phyloP scores from a whole-genome alignment of 176 grass and related monocot species.

The Bonia amplexicaulis region DNA sequence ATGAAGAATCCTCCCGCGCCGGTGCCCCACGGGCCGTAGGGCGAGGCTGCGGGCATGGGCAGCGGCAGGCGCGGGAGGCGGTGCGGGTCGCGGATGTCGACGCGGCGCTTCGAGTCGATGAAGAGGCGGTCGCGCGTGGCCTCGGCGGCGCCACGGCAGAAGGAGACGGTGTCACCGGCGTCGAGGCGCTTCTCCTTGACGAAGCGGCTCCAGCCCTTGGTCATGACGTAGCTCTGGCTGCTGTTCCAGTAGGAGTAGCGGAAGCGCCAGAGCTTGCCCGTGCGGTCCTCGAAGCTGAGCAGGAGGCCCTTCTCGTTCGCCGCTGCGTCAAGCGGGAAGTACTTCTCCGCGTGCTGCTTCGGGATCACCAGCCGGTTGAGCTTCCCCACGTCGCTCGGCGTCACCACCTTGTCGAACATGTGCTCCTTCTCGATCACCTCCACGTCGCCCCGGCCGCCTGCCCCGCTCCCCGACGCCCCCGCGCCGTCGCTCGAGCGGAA shows the following conservation, averaged over 20 bases:
- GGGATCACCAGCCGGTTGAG: slow-evolving; percentile 89
- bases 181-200: slow-evolving; percentile 80
- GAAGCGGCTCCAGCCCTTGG: slow-evolving; percentile 91
- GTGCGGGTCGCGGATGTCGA: slow-evolving; percentile 38
- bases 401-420: slow-evolving; percentile 94
- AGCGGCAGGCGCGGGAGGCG: slow-evolving; percentile 38
- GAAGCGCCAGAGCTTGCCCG: slow-evolving; percentile 87
- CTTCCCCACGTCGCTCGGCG: slow-evolving; percentile 85
- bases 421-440: slow-evolving; percentile 68
- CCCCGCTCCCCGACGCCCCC: slow-evolving; percentile 38
- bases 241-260: slow-evolving; percentile 97
- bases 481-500: slow-evolving; percentile 33
- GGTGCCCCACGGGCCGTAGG: slow-evolving; percentile 33
- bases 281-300: slow-evolving; percentile 77
- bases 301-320: slow-evolving; percentile 60
- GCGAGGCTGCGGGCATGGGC: slow-evolving; percentile 28
- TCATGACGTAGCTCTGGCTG: slow-evolving; percentile 97
- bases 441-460: background rate
- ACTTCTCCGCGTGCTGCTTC: slow-evolving; percentile 83
- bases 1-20: slow-evolving; percentile 45
- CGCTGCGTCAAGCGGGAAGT: slow-evolving; percentile 68
- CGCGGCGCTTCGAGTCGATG: slow-evolving; percentile 80
- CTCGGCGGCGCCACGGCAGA: slow-evolving; percentile 50
- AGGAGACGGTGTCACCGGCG: slow-evolving; percentile 87
- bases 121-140: slow-evolving; percentile 54